Conservation (phyloP, 1,284 basidiomycete species). For the Ustilago crameri region DNA sequence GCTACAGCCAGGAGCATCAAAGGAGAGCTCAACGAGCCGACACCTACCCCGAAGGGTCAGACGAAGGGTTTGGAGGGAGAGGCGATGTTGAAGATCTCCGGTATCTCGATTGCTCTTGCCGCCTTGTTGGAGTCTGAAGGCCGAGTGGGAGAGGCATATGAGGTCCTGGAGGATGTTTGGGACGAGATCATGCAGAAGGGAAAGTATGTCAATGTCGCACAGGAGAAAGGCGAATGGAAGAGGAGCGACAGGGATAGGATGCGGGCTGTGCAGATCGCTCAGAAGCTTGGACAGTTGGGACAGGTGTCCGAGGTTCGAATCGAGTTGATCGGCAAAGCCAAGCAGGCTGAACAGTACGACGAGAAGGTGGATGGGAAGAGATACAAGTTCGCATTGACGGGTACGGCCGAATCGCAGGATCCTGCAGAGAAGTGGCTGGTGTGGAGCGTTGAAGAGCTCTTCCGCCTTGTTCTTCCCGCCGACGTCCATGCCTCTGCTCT, state of each 20-base stretch:
- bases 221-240: conserved; percentile 28
- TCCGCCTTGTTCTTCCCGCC: conserved; percentile 45
- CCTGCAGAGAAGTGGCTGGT: conserved; percentile 63
- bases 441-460: conserved; percentile 67
- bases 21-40: conserved; percentile 39
- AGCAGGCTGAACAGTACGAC: neutral
- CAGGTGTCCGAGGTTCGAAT: conserved; percentile 44
- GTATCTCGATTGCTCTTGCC: conserved; percentile 66
- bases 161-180: conserved; percentile 58
- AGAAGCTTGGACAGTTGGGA: conserved; percentile 61
- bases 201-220: conserved; percentile 9
- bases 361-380: conserved; percentile 22
- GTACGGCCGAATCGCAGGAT: conserved; percentile 36
- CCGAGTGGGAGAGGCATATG: conserved; percentile 39
- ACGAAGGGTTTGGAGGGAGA: conserved; percentile 16
- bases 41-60: conserved; percentile 30
- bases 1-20: conserved; percentile 43
- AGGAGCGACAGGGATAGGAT: conserved; percentile 51
- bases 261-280: conserved; percentile 60
- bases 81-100: conserved; percentile 64
- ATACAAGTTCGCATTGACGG: conserved; percentile 28
- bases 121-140: conserved; percentile 62
- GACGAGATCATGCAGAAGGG: conserved; percentile 49
- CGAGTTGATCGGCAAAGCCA: conserved; percentile 17
- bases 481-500: conserved; percentile 35